Evolutionary conservation across 2,329 filamentous ascomycete species (phyloP), one percentile per base, ranked within the genome.

Genomic region (Elsinoe perseae): DNA sequence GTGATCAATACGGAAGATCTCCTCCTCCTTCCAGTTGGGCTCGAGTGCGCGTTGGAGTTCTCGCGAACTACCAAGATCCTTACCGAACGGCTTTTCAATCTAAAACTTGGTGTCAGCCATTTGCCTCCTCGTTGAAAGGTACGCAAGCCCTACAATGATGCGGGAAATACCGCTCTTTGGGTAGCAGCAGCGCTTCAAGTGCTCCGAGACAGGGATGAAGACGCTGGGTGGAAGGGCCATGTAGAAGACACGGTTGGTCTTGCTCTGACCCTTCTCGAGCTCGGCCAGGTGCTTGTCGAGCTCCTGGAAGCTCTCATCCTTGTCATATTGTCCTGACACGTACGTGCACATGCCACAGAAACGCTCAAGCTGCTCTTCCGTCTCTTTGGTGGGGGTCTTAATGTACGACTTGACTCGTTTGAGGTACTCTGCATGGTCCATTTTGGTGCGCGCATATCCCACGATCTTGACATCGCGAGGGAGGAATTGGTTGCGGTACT

Each of bases 11-110:
- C 93, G 90, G 84, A 95, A 98, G 64, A 98, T 85, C 77, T 98
- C 93, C 55, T 97, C 92, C 75, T 98, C 95, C 69, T 88, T 93
- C 95, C 93, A 98, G 76, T 98, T 90, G 42, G 93, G 93, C 70
- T 92, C 89, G 61, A 98, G 83, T 6, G 93, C 95, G 73, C 88
- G 90, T 71, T 97, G 92, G 60, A 98, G 82, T 74, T 95, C 89
- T 59, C 93, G 85, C 55, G 93, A 97, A 77, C 91, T 96, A 57
- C 81, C 84, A 60, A 98, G 82, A 72, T 98, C 93, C 77, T 97
- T 97, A 65, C 95, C 93, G 69, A 98, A 98, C 23, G 95, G 93
- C 79, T 98, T 98, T 84, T 98, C 93, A 63, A 98, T 89, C 89
- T 93, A 66, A 64, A 42, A 60, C 61, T 67, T 62, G 46, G 57